Base-by-base conservation (phyloP, 1,284 basidiomycete genomes). In the Fomitopsis pinicola region DNA sequence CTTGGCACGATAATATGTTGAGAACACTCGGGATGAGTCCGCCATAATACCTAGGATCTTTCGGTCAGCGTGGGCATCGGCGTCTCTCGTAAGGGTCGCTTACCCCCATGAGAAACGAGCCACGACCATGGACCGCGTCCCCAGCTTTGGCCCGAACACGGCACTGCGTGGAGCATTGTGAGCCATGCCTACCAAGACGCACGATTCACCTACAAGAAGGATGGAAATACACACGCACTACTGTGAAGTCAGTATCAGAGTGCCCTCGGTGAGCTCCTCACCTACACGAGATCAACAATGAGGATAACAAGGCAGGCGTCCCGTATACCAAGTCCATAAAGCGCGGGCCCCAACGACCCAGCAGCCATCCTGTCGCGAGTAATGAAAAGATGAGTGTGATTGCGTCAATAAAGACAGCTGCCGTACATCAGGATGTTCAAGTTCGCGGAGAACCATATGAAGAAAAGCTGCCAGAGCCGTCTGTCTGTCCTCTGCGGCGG, bases 1-100 rank as follows among this genome's bases (percentile, higher is more conserved):
- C 88, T 70, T 89, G 77, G 75, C 85, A 80, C 54, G 82, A 78
- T 55, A 85, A 65, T 3, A 87, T 83, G 66, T 91, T 91, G 55
- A 90, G 76, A n/a, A 82, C 55, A 26, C 85, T 84, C 15, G 88
- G 87, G 40, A 90, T 76, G 50, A 85, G 76, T 5, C 83, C 81
- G 0, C 83, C 86, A 65, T 83, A 85, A 70, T 85, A 88, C 10
- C 87, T 89, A n/a, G 2, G 38, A 33, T 3, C 15, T 26, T 8
- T 19, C 17, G 15, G 17, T 14, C 10, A 42, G 33, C 17, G 28
- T 10, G 46, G 22, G 52, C 3, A 12, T 58, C 22, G 7, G 35
- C 38, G 5, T 15, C 6, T 14, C 12, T 30, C 22, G 8, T 30
- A 35, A 42, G 19, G 9, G 15, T 38, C 14, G 60, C 65, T 36